A percentile compares a stretch with the other conserved stretches of the same genome.
These are phyloP conservation scores for Mucuna pruriens DNA, from an alignment of 306 rosid genomes.

Conservation along the genomic window DNA sequence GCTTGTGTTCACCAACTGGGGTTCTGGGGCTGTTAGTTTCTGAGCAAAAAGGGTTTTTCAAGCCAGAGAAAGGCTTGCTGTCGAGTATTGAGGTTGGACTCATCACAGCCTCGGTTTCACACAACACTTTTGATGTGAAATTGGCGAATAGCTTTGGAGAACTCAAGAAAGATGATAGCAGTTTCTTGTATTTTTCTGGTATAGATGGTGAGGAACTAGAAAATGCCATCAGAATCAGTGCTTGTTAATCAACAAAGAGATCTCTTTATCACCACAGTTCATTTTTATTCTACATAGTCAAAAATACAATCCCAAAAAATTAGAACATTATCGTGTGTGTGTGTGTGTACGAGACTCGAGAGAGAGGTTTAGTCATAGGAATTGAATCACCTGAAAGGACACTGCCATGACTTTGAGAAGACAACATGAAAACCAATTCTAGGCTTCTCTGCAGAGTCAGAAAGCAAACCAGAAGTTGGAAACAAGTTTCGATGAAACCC, in stretches of 20 bases:
- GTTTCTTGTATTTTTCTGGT: constrained; percentile 46
- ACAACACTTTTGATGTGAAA: constrained; percentile 47
- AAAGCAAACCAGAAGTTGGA: constrained; percentile 35
- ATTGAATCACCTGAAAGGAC: constrained; percentile 39
- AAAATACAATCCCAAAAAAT: not conserved
- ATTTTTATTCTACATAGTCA: not conserved
- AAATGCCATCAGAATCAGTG: constrained; percentile 54
- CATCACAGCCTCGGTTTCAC: constrained; percentile 63
- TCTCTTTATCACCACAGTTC: constrained; percentile 35
- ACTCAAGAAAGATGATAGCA: constrained; percentile 54
- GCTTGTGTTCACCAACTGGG: constrained; percentile 50
- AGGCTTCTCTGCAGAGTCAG: constrained; percentile 1
- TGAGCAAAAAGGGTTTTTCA: constrained; percentile 60
- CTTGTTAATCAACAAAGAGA: constrained; percentile 8
- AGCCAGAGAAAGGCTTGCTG: constrained; percentile 50
- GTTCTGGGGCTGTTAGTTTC: constrained; percentile 55
- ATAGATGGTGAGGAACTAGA: constrained; percentile 49
- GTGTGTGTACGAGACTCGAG: not conserved
- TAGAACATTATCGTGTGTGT: not conserved
- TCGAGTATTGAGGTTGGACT: constrained; percentile 91
- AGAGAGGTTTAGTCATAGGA: not conserved
- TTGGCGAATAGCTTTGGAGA: constrained; percentile 61
- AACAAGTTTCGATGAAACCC: constrained; percentile 27
- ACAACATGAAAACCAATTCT: not conserved
- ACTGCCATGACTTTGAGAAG: constrained; percentile 16